phyloP scores from a whole-genome alignment of 2,329 filamentous ascomycete species.

The Alternaria triticimaculans region DNA sequence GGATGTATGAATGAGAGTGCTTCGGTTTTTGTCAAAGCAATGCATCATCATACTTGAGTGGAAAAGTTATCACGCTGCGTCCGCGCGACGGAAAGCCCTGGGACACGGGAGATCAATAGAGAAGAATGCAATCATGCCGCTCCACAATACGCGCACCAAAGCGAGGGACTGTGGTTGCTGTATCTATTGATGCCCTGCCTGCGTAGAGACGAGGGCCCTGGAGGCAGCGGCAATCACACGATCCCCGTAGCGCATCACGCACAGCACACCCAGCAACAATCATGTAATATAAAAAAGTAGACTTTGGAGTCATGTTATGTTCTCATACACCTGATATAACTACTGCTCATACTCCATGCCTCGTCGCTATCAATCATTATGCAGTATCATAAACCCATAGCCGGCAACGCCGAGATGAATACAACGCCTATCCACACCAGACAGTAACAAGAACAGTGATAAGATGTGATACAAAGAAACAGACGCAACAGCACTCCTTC shows the following conservation, averaged over 20 bases:
- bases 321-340: constrained; percentile 7
- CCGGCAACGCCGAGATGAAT: constrained; percentile 11
- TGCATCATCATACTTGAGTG: not conserved
- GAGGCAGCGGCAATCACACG: not conserved
- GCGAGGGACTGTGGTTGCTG: not conserved
- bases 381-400: constrained; percentile 23
- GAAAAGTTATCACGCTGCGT: not conserved
- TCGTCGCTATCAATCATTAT: constrained; percentile 33
- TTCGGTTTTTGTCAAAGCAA: not conserved
- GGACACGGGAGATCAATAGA: too few species aligned
- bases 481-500: not conserved
- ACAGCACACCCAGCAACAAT: not conserved
- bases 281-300: not conserved
- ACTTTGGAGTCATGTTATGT: constrained; percentile 23
- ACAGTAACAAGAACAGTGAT: constrained; percentile 14
- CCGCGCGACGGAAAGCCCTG: not conserved
- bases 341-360: constrained; percentile 9
- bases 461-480: constrained; percentile 1
- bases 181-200: not conserved
- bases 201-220: not conserved
- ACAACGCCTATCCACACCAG: constrained; percentile 7
- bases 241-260: not conserved
- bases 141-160: not conserved
- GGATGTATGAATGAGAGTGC: not conserved
- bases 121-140: not conserved